Evolutionary conservation across 75 land plant genomes (phyloP).

Genomic region (Cunninghamia lanceolata): DNA sequence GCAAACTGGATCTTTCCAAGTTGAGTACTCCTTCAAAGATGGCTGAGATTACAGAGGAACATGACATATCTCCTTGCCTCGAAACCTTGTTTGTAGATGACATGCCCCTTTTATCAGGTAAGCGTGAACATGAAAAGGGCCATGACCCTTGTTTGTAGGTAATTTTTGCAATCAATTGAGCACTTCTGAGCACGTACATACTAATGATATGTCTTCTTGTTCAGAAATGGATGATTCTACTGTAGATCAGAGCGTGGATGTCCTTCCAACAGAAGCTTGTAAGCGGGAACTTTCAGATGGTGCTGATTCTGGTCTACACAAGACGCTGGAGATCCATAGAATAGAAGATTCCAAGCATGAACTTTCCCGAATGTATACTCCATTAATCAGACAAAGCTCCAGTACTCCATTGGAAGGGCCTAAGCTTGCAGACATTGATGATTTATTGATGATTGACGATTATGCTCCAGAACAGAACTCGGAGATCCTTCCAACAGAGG

Average conservation of each 20-base stretch:
- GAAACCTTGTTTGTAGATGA: too few relatives aligned
- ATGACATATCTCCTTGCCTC: too few relatives aligned
- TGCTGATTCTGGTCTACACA: neutral
- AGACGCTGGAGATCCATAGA: neutral
- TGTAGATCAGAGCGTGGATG: neutral
- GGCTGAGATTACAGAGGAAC: neutral
- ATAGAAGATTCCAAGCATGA: neutral
- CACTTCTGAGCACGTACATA: too few relatives aligned
- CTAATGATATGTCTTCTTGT: neutral
- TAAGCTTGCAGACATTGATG: neutral
- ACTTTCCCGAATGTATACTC: neutral
- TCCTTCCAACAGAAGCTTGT: neutral
- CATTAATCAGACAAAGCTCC: neutral
- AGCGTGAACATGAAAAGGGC: too few relatives aligned
- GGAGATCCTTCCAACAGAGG: neutral
- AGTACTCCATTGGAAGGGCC: neutral
- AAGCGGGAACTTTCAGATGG: neutral
- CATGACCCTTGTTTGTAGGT: too few relatives aligned
- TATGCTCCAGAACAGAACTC: neutral
- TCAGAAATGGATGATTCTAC: neutral
- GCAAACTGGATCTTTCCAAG: neutral
- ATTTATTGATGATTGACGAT: neutral
- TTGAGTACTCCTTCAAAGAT: neutral
- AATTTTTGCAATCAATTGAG: too few relatives aligned
- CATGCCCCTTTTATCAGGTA: too few relatives aligned